phyloP scores from a whole-genome alignment of 1,284 basidiomycete species.

The Rhizoctonia solani region DNA sequence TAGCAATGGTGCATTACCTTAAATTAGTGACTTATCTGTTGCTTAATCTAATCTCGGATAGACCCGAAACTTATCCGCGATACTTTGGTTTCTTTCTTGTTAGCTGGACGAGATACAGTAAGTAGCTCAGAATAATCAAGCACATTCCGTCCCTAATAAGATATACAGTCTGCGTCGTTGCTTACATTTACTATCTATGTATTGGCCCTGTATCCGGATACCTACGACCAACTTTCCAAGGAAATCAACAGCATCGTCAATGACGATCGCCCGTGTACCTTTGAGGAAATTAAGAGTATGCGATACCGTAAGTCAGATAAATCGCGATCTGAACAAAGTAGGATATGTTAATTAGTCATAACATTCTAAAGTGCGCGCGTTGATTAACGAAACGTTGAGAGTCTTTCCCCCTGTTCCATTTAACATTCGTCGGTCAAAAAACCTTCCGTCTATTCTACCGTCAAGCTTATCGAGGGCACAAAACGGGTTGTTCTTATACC shows the following conservation, averaged over 20 bases:
- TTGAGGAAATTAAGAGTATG: conserved; percentile 37
- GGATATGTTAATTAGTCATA: no score
- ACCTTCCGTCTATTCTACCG: conserved; percentile 38
- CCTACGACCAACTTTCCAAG: neutral
- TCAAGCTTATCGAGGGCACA: conserved; percentile 35
- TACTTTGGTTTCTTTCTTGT: conserved; percentile 42
- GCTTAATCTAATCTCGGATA: neutral
- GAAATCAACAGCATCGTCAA: conserved; percentile 35
- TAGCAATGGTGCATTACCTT: conserved; percentile 25
- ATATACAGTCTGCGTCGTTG: conserved; percentile 40
- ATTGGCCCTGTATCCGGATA: conserved; percentile 38
- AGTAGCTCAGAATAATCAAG: conserved; percentile 1
- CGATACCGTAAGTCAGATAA: conserved; percentile 39
- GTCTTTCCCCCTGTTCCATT: conserved; percentile 44
- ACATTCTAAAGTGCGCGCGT: conserved; percentile 41
- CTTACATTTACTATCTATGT: conserved; percentile 41
- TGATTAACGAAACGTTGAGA: conserved; percentile 41
- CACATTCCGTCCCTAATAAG: neutral
- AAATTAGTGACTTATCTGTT: neutral
- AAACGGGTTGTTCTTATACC: conserved; percentile 38
- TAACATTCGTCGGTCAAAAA: conserved; percentile 39
- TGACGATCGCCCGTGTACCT: conserved; percentile 19
- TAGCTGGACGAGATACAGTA: conserved; percentile 41
- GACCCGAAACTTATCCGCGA: conserved; percentile 40
- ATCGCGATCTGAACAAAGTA: no score